Evolutionary conservation across 2,329 filamentous ascomycete species (phyloP).

Genomic region (Talaromyces albobiverticillius): DNA sequence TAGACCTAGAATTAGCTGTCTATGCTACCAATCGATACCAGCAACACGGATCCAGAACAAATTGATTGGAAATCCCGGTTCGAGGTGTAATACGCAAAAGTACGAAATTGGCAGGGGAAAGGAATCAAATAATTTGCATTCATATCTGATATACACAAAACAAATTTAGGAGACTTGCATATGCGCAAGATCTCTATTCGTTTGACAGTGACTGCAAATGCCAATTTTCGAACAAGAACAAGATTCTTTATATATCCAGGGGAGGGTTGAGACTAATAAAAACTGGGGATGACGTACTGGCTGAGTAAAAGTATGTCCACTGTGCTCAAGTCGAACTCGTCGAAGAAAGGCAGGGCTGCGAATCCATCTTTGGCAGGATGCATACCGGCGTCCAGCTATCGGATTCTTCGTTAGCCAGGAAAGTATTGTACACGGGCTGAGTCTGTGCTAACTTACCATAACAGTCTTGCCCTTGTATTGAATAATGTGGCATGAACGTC

Average conservation of each 20-base stretch:
- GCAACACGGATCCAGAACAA: not conserved
- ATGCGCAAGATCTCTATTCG: not conserved
- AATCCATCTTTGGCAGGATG: conserved; percentile 95
- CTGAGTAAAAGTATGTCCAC: conserved; percentile 96
- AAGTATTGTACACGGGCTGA: not conserved
- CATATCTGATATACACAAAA: conserved; percentile 36
- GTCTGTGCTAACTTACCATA: conserved; percentile 70
- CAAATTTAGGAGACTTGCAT: conserved; percentile 12
- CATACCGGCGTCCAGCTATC: conserved; percentile 90
- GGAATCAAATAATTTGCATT: conserved; percentile 27
- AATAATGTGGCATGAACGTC: conserved; percentile 93
- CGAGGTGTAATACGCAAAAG: conserved; percentile 21
- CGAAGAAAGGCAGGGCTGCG: conserved; percentile 91
- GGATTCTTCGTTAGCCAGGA: conserved; percentile 11
- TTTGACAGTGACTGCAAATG: conserved; percentile 8
- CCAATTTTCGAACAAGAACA: conserved; percentile 16
- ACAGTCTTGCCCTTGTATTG: conserved; percentile 99
- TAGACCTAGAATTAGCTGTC: conserved; percentile 25
- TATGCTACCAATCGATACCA: not conserved
- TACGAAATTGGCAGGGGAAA: conserved; percentile 19
- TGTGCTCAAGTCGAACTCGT: conserved; percentile 95
- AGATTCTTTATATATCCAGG: conserved; percentile 3
- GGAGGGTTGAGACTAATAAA: not conserved
- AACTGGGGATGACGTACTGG: conserved; percentile 71
- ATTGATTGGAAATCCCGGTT: not conserved